phyloP scores from a whole-genome alignment of 176 grass and related monocot species.

The Panicum miliaceum region DNA sequence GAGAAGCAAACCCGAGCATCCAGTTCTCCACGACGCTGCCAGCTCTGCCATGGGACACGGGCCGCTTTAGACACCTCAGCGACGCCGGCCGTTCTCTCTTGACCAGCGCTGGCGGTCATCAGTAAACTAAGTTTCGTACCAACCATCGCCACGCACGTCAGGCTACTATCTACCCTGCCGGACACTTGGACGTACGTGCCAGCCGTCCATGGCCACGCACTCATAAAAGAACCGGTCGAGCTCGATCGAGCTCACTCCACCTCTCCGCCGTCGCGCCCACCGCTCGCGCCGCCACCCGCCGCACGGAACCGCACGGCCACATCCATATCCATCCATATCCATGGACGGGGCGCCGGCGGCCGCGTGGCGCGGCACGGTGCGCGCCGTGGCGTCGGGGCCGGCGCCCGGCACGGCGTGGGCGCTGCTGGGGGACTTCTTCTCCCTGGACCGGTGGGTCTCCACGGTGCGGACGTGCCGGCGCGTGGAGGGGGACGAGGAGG shows the following conservation, averaged over 20 bases:
- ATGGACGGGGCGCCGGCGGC: background rate
- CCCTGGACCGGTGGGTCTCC: constrained; percentile 65
- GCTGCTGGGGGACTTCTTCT: constrained; percentile 65
- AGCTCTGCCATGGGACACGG: background rate
- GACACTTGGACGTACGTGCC: background rate
- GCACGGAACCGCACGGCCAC: background rate
- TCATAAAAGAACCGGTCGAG: too few species aligned
- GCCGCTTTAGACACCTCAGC: background rate
- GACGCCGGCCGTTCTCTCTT: background rate
- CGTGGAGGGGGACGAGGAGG: constrained; percentile 52
- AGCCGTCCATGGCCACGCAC: background rate
- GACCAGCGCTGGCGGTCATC: background rate
- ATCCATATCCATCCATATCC: too few species aligned
- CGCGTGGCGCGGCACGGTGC: constrained; percentile 60
- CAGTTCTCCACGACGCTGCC: background rate
- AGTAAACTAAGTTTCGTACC: background rate
- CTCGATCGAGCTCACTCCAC: background rate
- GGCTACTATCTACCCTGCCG: background rate
- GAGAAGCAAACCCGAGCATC: background rate
- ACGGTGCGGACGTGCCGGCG: constrained; percentile 51
- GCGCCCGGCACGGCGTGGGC: constrained; percentile 62
- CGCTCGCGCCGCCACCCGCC: background rate
- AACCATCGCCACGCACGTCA: background rate
- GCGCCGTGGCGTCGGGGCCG: constrained; percentile 48
- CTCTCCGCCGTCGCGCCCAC: background rate